Base-by-base conservation (phyloP, 2,329 filamentous ascomycete genomes). In the Scedosporium apiospermum region DNA sequence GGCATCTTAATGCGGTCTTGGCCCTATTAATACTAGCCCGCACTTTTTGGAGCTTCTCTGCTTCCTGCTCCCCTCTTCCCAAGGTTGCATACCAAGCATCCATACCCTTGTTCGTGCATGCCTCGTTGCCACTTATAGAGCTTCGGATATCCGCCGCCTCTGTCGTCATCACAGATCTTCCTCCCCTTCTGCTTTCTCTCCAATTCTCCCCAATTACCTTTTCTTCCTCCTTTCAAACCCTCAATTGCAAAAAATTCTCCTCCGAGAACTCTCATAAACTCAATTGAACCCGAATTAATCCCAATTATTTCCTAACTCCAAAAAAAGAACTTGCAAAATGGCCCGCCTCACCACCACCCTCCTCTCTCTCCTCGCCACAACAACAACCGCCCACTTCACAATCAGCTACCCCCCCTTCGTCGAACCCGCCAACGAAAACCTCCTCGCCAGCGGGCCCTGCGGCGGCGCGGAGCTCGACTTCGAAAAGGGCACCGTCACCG, bases 301-400 rank as follows among this genome's bases (percentile, higher is more conserved):
- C 57, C 57, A 34, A 44, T 9, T 57, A 9, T 42, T 12, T 49
- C 58, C 21, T 30, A 18, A 66, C 62, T 14, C n/a, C 30, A 1
- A 1, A 38, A 14, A 12, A 38, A 38, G 34, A 38, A 6, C 9
- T 14, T 6, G n/a, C 76, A 62, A 12, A 57, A 68, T 67, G 66
- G 44, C 66, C 62, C 65, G 58, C 57, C 59, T 65, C 60, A 67
- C 69, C 14, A 62, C 67, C 46, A 34, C 67, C 58, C 71, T 76
- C 64, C 66, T 80, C 61, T 64, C 72, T 23, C 70, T 74, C 34
- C 63, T 77, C 44, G 66, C 75, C 44, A 70, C 82, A 64, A 70
- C 76, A 64, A 72, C 76, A 65, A 72, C 73, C 58, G 81, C 82
- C 60, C 84, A 87, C 72, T 86, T 86, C 75, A 72, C 74, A 38